Base-by-base conservation (phyloP, 2,329 filamentous ascomycete species). In the Phyllosticta citrichinensis region DNA sequence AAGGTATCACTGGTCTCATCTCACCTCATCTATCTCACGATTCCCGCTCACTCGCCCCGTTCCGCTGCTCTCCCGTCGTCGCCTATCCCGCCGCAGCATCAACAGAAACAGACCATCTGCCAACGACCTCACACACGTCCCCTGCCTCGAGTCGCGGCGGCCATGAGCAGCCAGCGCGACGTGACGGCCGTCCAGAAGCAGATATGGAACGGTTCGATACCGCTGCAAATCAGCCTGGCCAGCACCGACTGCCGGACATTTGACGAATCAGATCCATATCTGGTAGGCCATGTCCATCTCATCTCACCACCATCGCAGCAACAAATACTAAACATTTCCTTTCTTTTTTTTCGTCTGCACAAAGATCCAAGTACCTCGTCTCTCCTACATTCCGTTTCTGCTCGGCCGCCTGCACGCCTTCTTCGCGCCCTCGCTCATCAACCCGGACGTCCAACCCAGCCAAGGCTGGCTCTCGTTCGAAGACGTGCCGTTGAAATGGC, bases 371-470 rank as follows among this genome's bases (percentile, higher is more conserved):
- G 81, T 80, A 60, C 83, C 85, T 5, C 82, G 87, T 25, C 75
- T 89, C 40, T 87, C 85, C 10, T 89, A 89, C 74, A 77, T 89
- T 0, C 84, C 85, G 5, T 81, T 88, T 55, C 77, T 89, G 25
- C 78, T 88, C 3, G 80, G 83, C 17, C 81, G 78, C 61, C 74
- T 89, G 6, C 83, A 84, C 65, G 75, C 78, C 56, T 89, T 88
- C 76, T 89, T 88, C 70, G 68, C 75, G 1, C 66, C 76, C 14
- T 79, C 73, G 25, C 72, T 88, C 47, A 87, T 87, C 66, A 77
- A 85, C 64, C 79, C 84, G 3, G 74, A 79, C 52, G 75, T 80
- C 33, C 74, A 75, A 2, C 69, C 79, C 8, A 76, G 81, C 62
- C 75, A 82, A 52, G 81, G 82, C 20, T 87, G 84, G 82, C 82